Conservation (phyloP, 495 filamentous ascomycete species). For the Aspergillus affinis region DNA sequence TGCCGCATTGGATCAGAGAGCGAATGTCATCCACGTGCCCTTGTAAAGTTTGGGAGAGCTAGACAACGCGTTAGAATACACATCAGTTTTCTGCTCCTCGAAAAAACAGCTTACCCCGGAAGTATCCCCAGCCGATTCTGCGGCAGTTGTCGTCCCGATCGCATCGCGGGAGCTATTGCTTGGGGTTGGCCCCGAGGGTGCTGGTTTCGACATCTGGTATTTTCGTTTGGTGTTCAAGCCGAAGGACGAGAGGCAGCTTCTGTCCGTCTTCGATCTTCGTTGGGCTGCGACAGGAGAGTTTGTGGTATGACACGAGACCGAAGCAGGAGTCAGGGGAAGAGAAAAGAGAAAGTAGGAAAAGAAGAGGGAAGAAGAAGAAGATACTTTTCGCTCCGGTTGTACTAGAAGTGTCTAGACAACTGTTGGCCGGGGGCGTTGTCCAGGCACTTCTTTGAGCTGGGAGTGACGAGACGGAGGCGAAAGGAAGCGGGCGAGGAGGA, state of each 20-base stretch:
- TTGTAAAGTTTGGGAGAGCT: conserved; percentile 50
- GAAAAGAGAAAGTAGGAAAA: too few relatives aligned
- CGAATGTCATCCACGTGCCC: conserved; percentile 52
- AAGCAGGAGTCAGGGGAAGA: background rate
- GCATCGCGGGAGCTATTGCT: conserved; percentile 8
- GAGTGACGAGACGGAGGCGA: background rate
- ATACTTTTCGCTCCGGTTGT: background rate
- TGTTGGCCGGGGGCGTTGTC: background rate
- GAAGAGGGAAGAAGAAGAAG: background rate
- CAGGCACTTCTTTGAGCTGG: background rate
- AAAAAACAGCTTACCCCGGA: conserved; percentile 33
- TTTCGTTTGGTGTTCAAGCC: background rate
- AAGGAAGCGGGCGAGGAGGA: background rate
- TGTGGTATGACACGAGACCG: background rate
- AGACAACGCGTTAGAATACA: conserved; percentile 14
- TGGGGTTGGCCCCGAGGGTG: conserved; percentile 5
- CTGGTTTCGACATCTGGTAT: conserved; percentile 18
- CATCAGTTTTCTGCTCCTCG: background rate
- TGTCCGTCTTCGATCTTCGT: background rate
- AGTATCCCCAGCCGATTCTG: conserved; percentile 20
- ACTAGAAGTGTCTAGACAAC: background rate
- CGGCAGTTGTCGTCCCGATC: conserved; percentile 21
- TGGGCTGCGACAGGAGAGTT: background rate
- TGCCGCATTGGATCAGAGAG: conserved; percentile 59
- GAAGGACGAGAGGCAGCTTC: background rate